Conservation (phyloP, 1,284 basidiomycete species). For the Rhodotorula glutinis region DNA sequence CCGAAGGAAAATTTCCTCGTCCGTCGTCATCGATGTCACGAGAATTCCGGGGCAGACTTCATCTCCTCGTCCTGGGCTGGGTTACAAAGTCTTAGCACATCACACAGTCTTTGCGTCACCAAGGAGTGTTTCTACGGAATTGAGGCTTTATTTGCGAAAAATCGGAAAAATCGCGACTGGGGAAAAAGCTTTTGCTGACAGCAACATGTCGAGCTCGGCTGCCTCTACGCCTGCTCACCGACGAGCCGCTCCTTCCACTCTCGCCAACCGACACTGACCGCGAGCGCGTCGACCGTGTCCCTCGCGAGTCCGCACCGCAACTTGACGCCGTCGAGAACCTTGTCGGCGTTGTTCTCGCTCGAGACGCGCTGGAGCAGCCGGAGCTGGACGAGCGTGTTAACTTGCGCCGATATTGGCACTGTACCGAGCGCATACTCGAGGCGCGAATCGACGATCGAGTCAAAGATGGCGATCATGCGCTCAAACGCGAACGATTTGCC, state of each 20-base stretch:
- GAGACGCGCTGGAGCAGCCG: constrained; percentile 29
- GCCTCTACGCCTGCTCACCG: not conserved
- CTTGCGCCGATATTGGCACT: constrained; percentile 17
- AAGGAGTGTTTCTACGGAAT: too few relatives aligned
- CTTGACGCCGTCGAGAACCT: constrained; percentile 36
- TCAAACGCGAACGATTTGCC: constrained; percentile 37
- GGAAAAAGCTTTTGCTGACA: not conserved
- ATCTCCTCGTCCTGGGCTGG: too few relatives aligned
- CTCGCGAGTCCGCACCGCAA: constrained; percentile 28
- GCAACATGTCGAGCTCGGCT: not conserved
- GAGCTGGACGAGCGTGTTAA: constrained; percentile 32
- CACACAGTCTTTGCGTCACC: too few relatives aligned
- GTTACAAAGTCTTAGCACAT: too few relatives aligned
- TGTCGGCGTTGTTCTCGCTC: constrained; percentile 19
- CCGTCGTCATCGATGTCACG: constrained; percentile 1
- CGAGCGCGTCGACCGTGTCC: constrained; percentile 30
- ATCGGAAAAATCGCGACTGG: too few relatives aligned
- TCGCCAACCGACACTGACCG: constrained; percentile 27
- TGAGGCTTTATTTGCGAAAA: too few relatives aligned
- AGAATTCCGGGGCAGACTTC: too few relatives aligned
- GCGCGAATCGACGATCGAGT: constrained; percentile 26
- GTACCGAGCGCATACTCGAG: constrained; percentile 16
- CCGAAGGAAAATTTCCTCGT: not conserved
- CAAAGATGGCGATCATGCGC: constrained; percentile 36
- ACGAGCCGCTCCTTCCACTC: constrained; percentile 33